These are phyloP conservation scores for Penicillium fuscoglaucum DNA, from an alignment of 2,329 filamentous ascomycete genomes.

Conservation along the genomic window DNA sequence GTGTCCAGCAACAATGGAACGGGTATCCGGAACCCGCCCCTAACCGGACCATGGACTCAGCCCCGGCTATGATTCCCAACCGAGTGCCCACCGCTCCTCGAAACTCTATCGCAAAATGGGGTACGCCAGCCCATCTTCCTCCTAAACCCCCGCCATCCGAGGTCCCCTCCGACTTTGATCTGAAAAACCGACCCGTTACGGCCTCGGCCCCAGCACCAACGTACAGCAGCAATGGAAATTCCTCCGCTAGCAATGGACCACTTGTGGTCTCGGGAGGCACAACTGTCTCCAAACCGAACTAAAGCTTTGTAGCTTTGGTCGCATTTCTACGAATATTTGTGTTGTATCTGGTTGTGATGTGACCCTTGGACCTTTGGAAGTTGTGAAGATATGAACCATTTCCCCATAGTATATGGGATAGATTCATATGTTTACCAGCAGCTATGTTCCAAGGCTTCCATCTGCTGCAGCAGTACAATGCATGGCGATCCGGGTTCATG, in stretches of 20 bases:
- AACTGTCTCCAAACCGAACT: constrained; percentile 31
- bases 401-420: neutral
- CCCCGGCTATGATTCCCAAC: constrained; percentile 16
- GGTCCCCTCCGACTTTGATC: constrained; percentile 43
- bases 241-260: constrained; percentile 35
- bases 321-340: neutral
- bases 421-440: neutral
- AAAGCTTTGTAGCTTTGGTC: constrained; percentile 6
- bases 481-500: constrained; percentile 8
- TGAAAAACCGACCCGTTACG: constrained; percentile 36
- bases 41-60: constrained; percentile 26
- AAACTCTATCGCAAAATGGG: constrained; percentile 52
- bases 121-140: constrained; percentile 51
- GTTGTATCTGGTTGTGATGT: neutral
- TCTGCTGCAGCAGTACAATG: constrained; percentile 13
- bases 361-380: neutral
- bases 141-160: constrained; percentile 53
- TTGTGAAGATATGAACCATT: neutral
- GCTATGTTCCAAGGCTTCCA: constrained; percentile 2
- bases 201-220: constrained; percentile 21
- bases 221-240: constrained; percentile 26
- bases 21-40: constrained; percentile 26
- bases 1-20: constrained; percentile 32
- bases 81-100: constrained; percentile 28
- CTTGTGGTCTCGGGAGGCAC: constrained; percentile 43